Base-by-base conservation (phyloP, 345 rosid genomes). In the Bruguiera parviflora region DNA sequence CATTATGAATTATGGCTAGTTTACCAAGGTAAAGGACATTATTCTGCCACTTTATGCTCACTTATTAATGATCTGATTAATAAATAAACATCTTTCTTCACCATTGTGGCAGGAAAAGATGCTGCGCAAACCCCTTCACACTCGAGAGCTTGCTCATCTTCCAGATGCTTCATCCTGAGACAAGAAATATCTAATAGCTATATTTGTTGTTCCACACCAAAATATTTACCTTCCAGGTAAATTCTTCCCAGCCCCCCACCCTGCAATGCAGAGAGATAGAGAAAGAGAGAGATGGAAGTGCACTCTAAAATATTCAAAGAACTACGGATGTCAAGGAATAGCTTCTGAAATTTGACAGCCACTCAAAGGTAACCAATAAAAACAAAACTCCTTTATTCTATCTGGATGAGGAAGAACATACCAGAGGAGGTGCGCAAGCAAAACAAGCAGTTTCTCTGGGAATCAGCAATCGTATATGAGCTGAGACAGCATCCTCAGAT, bases 91-190 rank as follows among this genome's bases (percentile, higher is more conserved):
- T 37, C 43, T 37, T 37, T 8, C 8, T 9, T 37, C 77, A 91
- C 98, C 96, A 91, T 94, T 32, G 96, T 94, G 68, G 96, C 88
- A 29, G 96, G 97, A 70, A 91, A 75, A 75, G 98, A 94, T 75
- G 98, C 97, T 15, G 98, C 97, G 78, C 98, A 91, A 69, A 94
- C 97, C 22, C 98, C 98, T 76, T 94, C 97, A 59, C 97, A 87
- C 77, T 91, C 91, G 55, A 94, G 93, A 13, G 98, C 89, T 32
- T 90, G 84, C 82, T 94, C 98, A 81, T 94, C 98, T 47, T 75
- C 98, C 98, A 83, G 97, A 89, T 77, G 97, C 96, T 28, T 91
- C 98, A 60, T 91, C 96, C 98, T 91, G 73, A 63, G 55, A 66
- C 70, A 73, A 28, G 24, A 20, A 59, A 63, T 63, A 65, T 27